Conservation (phyloP, 2,329 filamentous ascomycete genomes). For the Verticillium dahliae region DNA sequence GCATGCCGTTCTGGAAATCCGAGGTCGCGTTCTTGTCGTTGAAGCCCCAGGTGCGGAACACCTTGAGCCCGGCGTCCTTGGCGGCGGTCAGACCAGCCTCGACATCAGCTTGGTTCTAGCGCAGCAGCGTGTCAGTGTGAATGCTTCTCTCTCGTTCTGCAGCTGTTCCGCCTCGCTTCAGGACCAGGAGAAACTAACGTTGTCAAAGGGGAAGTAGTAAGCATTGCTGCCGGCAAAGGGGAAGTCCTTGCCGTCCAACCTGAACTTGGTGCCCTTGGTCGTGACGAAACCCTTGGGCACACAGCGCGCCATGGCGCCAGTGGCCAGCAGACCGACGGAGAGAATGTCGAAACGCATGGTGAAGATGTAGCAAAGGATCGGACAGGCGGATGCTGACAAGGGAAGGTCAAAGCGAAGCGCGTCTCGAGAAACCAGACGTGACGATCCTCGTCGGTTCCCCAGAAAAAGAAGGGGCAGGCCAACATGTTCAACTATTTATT, state of each 20-base stretch:
- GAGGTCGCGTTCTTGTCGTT: slow-evolving; percentile 49
- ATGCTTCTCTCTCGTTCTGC: too few species aligned
- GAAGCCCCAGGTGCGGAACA: slow-evolving; percentile 54
- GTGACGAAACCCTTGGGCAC: slow-evolving; percentile 37
- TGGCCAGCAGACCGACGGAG: slow-evolving; percentile 9
- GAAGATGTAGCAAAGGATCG: not conserved
- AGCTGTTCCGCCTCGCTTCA: too few species aligned
- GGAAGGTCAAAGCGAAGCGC: not conserved
- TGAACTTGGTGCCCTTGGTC: slow-evolving; percentile 41
- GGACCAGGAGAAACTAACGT: slow-evolving; percentile 25
- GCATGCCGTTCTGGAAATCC: slow-evolving; percentile 31
- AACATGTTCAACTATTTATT: not conserved
- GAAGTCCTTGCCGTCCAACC: slow-evolving; percentile 47
- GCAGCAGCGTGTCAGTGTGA: not conserved
- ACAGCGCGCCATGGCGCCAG: slow-evolving; percentile 5
- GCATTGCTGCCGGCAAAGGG: slow-evolving; percentile 52
- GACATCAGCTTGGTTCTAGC: slow-evolving; percentile 38
- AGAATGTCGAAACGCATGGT: slow-evolving; percentile 7
- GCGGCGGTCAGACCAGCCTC: slow-evolving; percentile 37
- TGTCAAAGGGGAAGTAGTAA: slow-evolving; percentile 48
- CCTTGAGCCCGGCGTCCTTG: slow-evolving; percentile 40
- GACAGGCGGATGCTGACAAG: not conserved
- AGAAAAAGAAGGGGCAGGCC: not conserved
- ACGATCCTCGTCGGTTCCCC: not conserved
- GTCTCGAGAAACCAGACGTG: not conserved